Conservation (phyloP, 345 rosid species). For the Citropsis articulata region DNA sequence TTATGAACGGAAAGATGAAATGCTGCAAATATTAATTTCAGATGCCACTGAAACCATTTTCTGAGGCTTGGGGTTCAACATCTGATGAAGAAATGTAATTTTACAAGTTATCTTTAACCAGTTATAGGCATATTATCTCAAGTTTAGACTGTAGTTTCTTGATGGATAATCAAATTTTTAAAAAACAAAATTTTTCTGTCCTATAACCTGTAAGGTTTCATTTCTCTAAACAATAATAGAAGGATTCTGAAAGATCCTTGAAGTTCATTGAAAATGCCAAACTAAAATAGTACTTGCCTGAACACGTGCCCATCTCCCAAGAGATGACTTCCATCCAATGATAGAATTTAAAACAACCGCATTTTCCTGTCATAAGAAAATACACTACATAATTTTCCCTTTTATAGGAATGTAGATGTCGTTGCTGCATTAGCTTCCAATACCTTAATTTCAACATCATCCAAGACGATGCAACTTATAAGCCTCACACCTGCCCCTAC, state of each 20-base stretch:
- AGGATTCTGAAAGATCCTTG: neutral
- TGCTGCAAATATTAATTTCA: neutral
- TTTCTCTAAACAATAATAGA: neutral
- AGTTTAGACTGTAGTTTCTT: neutral
- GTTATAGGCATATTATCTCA: neutral
- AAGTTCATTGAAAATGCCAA: neutral
- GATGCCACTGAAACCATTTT: neutral
- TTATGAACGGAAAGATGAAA: neutral
- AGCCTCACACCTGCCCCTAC: constrained; percentile 68
- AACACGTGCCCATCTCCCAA: constrained; percentile 82
- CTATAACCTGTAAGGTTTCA: neutral
- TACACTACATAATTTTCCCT: neutral
- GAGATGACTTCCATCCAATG: constrained; percentile 78
- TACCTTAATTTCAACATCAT: constrained; percentile 70
- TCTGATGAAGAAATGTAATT: neutral
- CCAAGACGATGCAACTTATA: constrained; percentile 70
- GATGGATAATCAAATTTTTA: too few relatives aligned
- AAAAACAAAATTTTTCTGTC: neutral
- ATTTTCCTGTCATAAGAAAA: constrained; percentile 55
- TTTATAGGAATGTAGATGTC: neutral
- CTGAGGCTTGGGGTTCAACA: neutral
- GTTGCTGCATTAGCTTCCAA: neutral
- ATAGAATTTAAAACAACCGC: constrained; percentile 70
- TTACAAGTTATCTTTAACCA: too few relatives aligned
- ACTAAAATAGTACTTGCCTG: constrained; percentile 46